Base-by-base conservation (phyloP, 441 rosid species). In the Populus hybrid region DNA sequence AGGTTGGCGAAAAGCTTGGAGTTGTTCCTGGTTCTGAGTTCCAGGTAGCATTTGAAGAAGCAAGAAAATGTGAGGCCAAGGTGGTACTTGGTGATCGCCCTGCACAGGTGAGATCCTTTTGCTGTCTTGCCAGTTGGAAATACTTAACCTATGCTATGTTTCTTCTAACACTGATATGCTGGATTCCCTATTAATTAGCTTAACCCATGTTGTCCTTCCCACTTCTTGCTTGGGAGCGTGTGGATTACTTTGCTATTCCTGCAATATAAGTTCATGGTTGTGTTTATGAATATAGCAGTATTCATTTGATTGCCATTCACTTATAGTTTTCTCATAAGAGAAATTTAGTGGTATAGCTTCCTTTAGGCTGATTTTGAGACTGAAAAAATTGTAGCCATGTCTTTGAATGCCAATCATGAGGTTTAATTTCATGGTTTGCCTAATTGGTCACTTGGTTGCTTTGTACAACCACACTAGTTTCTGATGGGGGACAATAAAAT, bases 51-150 rank as follows among this genome's bases (percentile, higher is more conserved):
- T 18, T 1, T 53, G 61, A 53, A 53, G 61, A 53, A 18, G 61
- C 61, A 53, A 53, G 61, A 53, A 53, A 53, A 53, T 53, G 61
- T 53, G 61, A 53, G n/a, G 61, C 61, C 61, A 53, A 18, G 61
- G 61, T 53, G 8, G 21, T 53, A 53, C 61, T 53, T 5, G 61
- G 61, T 53, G 61, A 53, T 53, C 61, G 61, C 61, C 61, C 61
- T 53, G 61, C 8, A 53, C 21, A 53, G 21, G 67, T 78, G 67
- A 57, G 78, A 65, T 73, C 35, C 71, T 42, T 42, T 69, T 36
- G 21, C 73, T 69, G 34, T 53, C 50, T 78, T 74, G 21, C 46
- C 66, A 26, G 66, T 50, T 53, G 26, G 26, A 30, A 66, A 21
- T 70, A 9, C 24, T 57, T 67, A 14, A 16, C 57, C 2, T 11